Base-by-base conservation (phyloP, 495 filamentous ascomycete species). In the Choiromyces venosus region DNA sequence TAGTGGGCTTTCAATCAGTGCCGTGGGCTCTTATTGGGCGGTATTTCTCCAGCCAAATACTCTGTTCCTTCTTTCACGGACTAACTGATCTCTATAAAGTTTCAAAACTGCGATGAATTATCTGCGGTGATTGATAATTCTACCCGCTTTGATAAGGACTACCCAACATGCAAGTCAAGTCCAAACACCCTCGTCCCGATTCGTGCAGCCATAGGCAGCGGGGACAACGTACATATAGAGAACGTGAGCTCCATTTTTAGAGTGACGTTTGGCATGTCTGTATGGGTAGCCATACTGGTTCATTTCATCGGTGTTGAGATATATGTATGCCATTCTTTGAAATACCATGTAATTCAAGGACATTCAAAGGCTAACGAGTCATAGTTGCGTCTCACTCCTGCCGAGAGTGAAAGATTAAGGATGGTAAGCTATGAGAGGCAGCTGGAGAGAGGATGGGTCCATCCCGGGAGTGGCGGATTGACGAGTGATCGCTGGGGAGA, bases 361-460 rank as follows among this genome's bases (percentile, higher is more conserved):
- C 33, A 5, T 33, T 18, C 25, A 29, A 61, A 61, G 12, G 52
- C 52, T 69, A 67, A 67, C 64, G 29, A 38, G 44, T 37, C 8
- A 37, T 44, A 85, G 82, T 75, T 89, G 10, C 77, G 74, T 36
- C 75, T 87, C 12, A 89, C 88, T 2, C 85, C 87, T 10, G 75
- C 75, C 0, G 86, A 89, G 76, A 76, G 75, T 21, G 82, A 86
- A 68, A 79, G 86, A 9, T 74, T 89, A 40, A 80, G 86, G 25
- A 78, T 82, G 35, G 81, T 87, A 1, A 85, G 82, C 12, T 88
- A 88, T 71, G 82, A 86, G 69, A 78, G 83, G 64, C 87, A 88
- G 76, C 56, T 87, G 35, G 85, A 86, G 75, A 82, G 82, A 0
- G 87, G 87, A 0, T 83, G 85, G 75, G 79, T 79, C 25, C 79